A percentile compares a stretch with the other conserved stretches of the same genome.
Evolutionary conservation across 106 monocot genomes (phyloP).

Genomic region (Apostasia ramifera): DNA sequence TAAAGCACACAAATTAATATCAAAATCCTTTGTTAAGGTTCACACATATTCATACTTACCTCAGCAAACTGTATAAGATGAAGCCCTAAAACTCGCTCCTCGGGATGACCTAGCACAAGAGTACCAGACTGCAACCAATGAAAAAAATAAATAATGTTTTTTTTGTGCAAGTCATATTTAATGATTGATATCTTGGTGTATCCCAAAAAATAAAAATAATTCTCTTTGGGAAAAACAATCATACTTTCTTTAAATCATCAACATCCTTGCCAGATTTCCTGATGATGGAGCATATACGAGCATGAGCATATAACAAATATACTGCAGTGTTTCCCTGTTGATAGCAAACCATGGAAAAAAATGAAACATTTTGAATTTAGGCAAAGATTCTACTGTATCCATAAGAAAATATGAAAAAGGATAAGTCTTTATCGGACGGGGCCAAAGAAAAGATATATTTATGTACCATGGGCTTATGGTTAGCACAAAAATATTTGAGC

Average conservation of each 20-base stretch:
- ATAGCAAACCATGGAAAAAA: background rate
- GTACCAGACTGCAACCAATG: slow-evolving; percentile 31
- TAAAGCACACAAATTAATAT: too few species aligned
- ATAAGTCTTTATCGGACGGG: too few species aligned
- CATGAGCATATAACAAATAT: slow-evolving; percentile 94
- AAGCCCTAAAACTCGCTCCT: slow-evolving; percentile 75
- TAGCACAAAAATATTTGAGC: too few species aligned
- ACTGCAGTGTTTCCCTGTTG: slow-evolving; percentile 91
- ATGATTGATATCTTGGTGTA: background rate
- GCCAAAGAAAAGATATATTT: too few species aligned
- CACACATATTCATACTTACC: slow-evolving; percentile 22
- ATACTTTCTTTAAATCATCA: slow-evolving; percentile 68
- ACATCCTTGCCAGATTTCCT: slow-evolving; percentile 82
- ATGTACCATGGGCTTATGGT: too few species aligned
- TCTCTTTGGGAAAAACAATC: background rate
- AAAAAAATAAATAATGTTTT: slow-evolving; percentile 1
- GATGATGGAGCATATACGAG: slow-evolving; percentile 94
- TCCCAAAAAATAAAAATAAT: background rate
- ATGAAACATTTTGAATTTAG: too few species aligned
- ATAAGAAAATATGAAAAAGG: too few species aligned
- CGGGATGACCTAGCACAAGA: slow-evolving; percentile 54
- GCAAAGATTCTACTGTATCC: too few species aligned
- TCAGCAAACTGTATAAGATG: slow-evolving; percentile 88
- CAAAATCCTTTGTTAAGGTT: too few species aligned
- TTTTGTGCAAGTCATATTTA: background rate